Evolutionary conservation across 1,139 yeast genomes (phyloP).

Genomic region (Schizosaccharomyces versatilis): DNA sequence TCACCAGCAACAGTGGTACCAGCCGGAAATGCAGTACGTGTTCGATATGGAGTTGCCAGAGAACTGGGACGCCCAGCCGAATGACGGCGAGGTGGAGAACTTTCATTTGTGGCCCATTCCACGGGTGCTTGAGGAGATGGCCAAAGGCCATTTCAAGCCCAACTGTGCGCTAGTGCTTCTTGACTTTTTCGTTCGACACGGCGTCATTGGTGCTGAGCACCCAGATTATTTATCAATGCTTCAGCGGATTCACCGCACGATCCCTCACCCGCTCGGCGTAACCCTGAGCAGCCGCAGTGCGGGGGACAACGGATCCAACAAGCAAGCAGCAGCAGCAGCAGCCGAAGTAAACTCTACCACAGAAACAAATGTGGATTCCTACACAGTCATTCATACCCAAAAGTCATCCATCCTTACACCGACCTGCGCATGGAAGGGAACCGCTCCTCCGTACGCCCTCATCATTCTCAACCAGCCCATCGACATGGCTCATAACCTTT

Average conservation of each 20-base stretch:
- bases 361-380: background rate
- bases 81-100: slow-evolving; percentile 67
- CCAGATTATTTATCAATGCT: slow-evolving; percentile 38
- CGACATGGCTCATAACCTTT: background rate
- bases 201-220: slow-evolving; percentile 34
- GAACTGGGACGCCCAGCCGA: slow-evolving; percentile 39
- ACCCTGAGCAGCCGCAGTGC: too few relatives aligned
- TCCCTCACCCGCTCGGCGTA: slow-evolving; percentile 40
- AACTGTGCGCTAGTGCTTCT: slow-evolving; percentile 63
- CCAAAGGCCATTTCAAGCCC: slow-evolving; percentile 52
- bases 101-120: slow-evolving; percentile 41
- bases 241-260: slow-evolving; percentile 37
- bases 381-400: background rate
- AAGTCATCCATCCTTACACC: background rate
- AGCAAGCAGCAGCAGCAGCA: background rate
- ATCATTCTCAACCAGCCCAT: background rate
- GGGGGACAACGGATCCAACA: background rate
- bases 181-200: slow-evolving; percentile 72
- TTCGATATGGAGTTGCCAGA: slow-evolving; percentile 45
- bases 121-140: slow-evolving; percentile 31
- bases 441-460: background rate
- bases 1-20: slow-evolving; percentile 22
- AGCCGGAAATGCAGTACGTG: slow-evolving; percentile 39
- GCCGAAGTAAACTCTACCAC: too few relatives aligned
- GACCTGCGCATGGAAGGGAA: background rate